Evolutionary conservation across 495 filamentous ascomycete species (phyloP).

Genomic region (Xylaria cubensis): DNA sequence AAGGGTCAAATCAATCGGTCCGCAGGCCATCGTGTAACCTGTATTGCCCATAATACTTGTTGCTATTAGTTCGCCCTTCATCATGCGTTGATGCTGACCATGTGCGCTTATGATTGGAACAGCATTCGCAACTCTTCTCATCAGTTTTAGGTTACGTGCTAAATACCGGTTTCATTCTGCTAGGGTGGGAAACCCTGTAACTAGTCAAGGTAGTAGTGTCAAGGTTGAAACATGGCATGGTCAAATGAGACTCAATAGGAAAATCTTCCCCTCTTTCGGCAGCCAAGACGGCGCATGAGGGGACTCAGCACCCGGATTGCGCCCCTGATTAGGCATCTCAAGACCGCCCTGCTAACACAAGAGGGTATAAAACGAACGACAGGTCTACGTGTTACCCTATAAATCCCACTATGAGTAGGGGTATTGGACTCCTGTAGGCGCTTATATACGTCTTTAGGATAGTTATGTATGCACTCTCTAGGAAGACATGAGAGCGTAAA

Average conservation of each 20-base stretch:
- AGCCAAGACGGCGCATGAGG: conserved; percentile 19
- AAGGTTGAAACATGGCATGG: conserved; percentile 8
- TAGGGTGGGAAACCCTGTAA: background rate
- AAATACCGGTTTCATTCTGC: background rate
- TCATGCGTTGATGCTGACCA: background rate
- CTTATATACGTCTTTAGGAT: background rate
- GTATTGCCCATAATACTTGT: background rate
- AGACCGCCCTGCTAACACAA: background rate
- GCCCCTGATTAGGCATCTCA: conserved; percentile 1
- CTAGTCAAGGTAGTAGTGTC: too few species aligned
- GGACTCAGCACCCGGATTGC: background rate
- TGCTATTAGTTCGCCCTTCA: too few species aligned
- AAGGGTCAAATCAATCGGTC: conserved; percentile 10
- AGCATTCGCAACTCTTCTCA: background rate
- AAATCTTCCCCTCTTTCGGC: conserved; percentile 18
- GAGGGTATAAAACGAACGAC: background rate
- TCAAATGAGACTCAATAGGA: background rate
- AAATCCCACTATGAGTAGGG: background rate
- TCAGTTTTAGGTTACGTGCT: background rate
- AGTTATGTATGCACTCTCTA: background rate
- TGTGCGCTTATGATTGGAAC: background rate
- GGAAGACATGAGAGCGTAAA: background rate
- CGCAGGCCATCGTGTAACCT: conserved; percentile 4
- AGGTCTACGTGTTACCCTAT: background rate
- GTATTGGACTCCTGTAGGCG: background rate